Base-by-base conservation (phyloP, 371 early-diverging fungal species). In the Umbelopsis sp. region DNA sequence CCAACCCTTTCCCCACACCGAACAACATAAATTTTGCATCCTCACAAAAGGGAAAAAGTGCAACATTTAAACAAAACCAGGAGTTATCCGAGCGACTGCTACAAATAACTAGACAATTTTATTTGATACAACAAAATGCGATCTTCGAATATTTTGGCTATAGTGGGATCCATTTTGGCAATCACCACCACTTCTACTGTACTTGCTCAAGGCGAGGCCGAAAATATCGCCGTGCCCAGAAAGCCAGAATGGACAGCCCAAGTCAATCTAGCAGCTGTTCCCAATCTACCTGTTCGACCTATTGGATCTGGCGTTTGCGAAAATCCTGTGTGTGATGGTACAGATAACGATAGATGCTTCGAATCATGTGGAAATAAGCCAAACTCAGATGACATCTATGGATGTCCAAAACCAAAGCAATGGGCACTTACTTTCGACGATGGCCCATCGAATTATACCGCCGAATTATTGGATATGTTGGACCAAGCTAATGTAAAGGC, bases 341-440 rank as follows among this genome's bases (percentile, higher is more conserved):
- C 69, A 20, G 80, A 79, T 45, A 75, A 76, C 35, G 79, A 82
- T 4, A 62, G 65, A 29, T 82, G 82, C 37, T 82, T 79, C 65
- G 82, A 82, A 51, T 72, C 70, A 24, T 82, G 82, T 65, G 82
- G 80, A 20, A 79, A 76, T 37, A 44, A 46, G n/a, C 69, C 82
- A 14, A 35, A 65, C 4, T 63, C 74, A 10, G 69, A 71, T 11
- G 77, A 79, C 51, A 70, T 79, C 24, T 82, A 77, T 44, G 82
- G 82, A 16, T 82, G 82, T 53, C 78, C 73, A 25, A 24, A 53
- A 1, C 70, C 69, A 12, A 57, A 69, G 18, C 37, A 68, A 1
- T 81, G 81, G 81, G 74, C 81, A 41, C 65, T 81, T 8, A 87
- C 88, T 2, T 89, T 87, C 77, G 92, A 92, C 64, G 91, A 92